Percentiles rank a stretch among this genome's conserved stretches.
phyloP scores from a whole-genome alignment of 1,139 yeast genomes.

The Taiozyma onychis region DNA sequence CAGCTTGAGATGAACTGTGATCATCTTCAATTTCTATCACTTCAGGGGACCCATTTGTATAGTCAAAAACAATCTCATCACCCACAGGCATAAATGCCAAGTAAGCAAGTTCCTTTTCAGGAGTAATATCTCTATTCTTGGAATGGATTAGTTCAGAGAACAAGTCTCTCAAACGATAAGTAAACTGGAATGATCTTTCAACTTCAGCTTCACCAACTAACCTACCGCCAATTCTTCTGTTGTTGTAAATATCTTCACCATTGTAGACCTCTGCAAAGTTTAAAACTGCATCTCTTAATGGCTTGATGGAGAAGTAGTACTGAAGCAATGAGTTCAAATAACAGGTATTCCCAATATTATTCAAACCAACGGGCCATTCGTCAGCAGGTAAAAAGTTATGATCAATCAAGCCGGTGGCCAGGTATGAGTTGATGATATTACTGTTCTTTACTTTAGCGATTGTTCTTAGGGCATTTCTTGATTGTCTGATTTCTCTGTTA shows the following conservation, averaged over 20 bases:
- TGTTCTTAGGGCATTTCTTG: constrained; percentile 45
- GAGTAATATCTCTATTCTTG: constrained; percentile 61
- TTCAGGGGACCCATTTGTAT: neutral
- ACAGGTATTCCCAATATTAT: constrained; percentile 94
- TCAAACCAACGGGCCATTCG: constrained; percentile 85
- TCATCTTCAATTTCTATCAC: constrained; percentile 2
- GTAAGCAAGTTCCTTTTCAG: constrained; percentile 80
- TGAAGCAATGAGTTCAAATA: constrained; percentile 86
- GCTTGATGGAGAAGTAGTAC: constrained; percentile 80
- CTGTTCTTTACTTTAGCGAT: constrained; percentile 47
- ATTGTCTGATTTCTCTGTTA: constrained; percentile 29
- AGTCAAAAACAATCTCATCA: constrained; percentile 54
- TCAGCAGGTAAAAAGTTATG: constrained; percentile 54
- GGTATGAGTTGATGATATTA: constrained; percentile 45
- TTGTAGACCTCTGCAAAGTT: constrained; percentile 33
- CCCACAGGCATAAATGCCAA: constrained; percentile 78
- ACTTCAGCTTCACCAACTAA: constrained; percentile 68
- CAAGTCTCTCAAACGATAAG: constrained; percentile 61
- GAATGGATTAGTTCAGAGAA: constrained; percentile 68
- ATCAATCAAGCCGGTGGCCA: constrained; percentile 56
- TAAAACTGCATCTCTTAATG: constrained; percentile 65
- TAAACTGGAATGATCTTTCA: constrained; percentile 74
- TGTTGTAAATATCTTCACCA: constrained; percentile 25
- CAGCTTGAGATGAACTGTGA: neutral
- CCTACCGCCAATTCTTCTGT: constrained; percentile 82